Evolutionary conservation across 371 early-diverging fungal species (phyloP), one percentile per base, ranked within the genome.

Genomic region (Rhizopus microsporus): DNA sequence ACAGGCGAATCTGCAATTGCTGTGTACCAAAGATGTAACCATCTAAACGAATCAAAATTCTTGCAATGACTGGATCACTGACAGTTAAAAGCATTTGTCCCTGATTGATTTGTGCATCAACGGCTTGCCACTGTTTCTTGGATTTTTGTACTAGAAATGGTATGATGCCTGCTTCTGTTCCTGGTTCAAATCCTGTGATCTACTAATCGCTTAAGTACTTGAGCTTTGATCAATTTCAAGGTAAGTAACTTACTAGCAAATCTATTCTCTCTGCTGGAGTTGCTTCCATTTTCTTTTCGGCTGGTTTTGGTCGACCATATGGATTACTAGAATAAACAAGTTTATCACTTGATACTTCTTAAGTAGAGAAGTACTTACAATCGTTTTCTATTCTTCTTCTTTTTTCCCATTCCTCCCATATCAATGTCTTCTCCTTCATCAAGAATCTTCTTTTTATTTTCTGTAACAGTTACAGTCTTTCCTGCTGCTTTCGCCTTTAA

Each of bases 1-100:
- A 65, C 1, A 69, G 44, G n/a, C 57, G 56, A 29, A 74, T 69
- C 15, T 51, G 48, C 6, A 79, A 51, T 49, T 72, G 67, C 31
- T 60, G 57, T 9, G 71, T 51, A n/a, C 74, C 74, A 58, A 69
- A 74, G 1, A 71, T 65, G 38, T 74, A 79, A 3, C 80, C 80
- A 44, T 79, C 72, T 47, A 79, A 60, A n/a, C 80, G 66, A 13
- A 62, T 58, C 16, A 79, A 55, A 1, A 75, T 60, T 23, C 62
- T 53, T 7, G 80, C 80, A 52, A 74, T 59, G 0, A 62, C 48
- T 9, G 60, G 62, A 13, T 71, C 78, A 42, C 67, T 59, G 15
- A 78, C 71, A 32, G 71, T 65, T 3, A 78, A 16, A 0, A 73
- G 35, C 64, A 78, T 71, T 37, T 69, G 62, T 9, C 69, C 69